A percentile compares a stretch with the other conserved stretches of the same genome.
Conservation (phyloP, 257 asterid genomes). For the Lycium barbarum region DNA sequence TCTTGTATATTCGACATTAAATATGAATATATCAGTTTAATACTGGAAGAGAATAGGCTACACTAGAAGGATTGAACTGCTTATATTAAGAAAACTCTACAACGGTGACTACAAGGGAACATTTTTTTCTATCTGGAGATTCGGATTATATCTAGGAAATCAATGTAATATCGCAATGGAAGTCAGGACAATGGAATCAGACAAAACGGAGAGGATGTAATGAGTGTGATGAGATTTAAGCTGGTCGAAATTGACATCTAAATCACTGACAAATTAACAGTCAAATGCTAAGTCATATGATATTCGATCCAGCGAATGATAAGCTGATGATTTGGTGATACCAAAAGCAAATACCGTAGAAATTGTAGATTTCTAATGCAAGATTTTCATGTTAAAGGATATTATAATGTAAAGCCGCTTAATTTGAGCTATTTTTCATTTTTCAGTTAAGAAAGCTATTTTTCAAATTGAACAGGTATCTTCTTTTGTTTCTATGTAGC, state of each 20-base stretch:
- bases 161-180: background rate
- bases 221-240: background rate
- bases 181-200: background rate
- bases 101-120: background rate
- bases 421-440: background rate
- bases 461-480: background rate
- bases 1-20: background rate
- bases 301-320: background rate
- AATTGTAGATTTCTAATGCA: background rate
- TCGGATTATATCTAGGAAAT: background rate
- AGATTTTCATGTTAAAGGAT: background rate
- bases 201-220: background rate
- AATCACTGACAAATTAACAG: background rate
- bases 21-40: background rate
- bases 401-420: background rate
- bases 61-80: background rate
- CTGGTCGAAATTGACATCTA: background rate
- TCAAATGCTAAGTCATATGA: conserved; percentile 15
- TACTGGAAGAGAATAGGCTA: background rate
- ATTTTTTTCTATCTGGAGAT: conserved; percentile 2
- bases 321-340: background rate
- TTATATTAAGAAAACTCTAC: background rate
- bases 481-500: background rate
- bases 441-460: background rate
- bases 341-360: background rate